Evolutionary conservation across 306 rosid genomes (phyloP).

Genomic region (Acacia melanoxylon): DNA sequence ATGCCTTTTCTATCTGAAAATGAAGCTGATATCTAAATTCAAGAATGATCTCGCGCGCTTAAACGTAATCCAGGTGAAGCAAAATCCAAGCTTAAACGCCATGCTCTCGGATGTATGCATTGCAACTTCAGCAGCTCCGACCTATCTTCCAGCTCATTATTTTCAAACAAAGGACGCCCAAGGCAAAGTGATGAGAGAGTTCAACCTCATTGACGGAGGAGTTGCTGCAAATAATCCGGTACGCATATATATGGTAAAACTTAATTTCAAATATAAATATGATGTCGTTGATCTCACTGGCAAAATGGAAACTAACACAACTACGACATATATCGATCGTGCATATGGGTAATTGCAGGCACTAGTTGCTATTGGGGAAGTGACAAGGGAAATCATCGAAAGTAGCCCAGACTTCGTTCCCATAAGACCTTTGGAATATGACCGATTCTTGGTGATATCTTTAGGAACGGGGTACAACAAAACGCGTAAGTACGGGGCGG

Average conservation of each 20-base stretch:
- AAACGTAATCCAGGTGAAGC: conserved; percentile 31
- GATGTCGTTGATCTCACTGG: not conserved
- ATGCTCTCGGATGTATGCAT: conserved; percentile 49
- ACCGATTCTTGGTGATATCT: not conserved
- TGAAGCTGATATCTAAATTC: not conserved
- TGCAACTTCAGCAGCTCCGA: conserved; percentile 61
- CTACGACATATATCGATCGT: not conserved
- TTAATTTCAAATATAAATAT: not conserved
- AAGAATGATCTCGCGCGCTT: not conserved
- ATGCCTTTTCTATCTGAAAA: not conserved
- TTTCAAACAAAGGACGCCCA: not conserved
- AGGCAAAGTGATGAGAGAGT: not conserved
- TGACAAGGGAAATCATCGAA: not conserved
- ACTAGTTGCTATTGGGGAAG: not conserved
- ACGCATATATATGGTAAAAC: not conserved
- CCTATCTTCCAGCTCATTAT: conserved; percentile 51
- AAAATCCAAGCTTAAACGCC: conserved; percentile 34
- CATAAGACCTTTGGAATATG: not conserved
- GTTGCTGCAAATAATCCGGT: not conserved
- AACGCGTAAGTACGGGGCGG: not conserved
- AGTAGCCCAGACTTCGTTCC: not conserved
- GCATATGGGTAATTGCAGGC: not conserved
- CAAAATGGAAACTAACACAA: not conserved
- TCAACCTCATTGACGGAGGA: not conserved
- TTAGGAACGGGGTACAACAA: not conserved